A percentile compares a stretch with the other conserved stretches of the same genome.
Conservation (phyloP, 495 filamentous ascomycete species). For the Cercophora scortea region DNA sequence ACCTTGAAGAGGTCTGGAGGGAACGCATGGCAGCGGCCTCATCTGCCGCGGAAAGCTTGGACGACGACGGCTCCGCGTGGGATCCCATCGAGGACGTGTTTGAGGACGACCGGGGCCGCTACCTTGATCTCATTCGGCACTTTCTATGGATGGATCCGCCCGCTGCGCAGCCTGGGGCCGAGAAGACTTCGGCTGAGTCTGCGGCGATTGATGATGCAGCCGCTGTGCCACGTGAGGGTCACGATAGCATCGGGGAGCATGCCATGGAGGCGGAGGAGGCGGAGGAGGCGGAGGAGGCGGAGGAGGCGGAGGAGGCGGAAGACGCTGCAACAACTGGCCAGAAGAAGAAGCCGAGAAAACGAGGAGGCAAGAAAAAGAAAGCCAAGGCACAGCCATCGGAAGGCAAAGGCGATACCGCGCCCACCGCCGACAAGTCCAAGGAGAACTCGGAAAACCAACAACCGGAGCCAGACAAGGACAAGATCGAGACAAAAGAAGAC, state of each 20-base stretch:
- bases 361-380: slow-evolving; percentile 31
- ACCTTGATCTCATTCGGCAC: slow-evolving; percentile 32
- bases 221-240: slow-evolving; percentile 2
- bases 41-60: slow-evolving; percentile 5
- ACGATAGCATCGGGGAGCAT: too few species aligned
- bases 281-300: not conserved
- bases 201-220: slow-evolving; percentile 9
- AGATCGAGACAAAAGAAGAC: slow-evolving; percentile 34
- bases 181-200: slow-evolving; percentile 6
- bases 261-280: not conserved
- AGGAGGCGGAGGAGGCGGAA: not conserved
- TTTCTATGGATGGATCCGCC: slow-evolving; percentile 35
- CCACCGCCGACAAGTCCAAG: slow-evolving; percentile 5
- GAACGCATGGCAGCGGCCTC: slow-evolving; percentile 25
- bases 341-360: slow-evolving; percentile 24
- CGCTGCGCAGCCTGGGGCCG: not conserved
- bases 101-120: slow-evolving; percentile 37
- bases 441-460: not conserved
- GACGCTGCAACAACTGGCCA: slow-evolving; percentile 6
- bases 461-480: slow-evolving; percentile 25
- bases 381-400: not conserved
- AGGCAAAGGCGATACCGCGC: not conserved
- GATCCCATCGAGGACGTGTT: slow-evolving; percentile 47
- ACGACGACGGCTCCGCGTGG: slow-evolving; percentile 30
- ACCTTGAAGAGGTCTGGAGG: slow-evolving; percentile 37